Evolutionary conservation across 345 rosid genomes (phyloP).

Genomic region (Eucalyptus cladocalyx): DNA sequence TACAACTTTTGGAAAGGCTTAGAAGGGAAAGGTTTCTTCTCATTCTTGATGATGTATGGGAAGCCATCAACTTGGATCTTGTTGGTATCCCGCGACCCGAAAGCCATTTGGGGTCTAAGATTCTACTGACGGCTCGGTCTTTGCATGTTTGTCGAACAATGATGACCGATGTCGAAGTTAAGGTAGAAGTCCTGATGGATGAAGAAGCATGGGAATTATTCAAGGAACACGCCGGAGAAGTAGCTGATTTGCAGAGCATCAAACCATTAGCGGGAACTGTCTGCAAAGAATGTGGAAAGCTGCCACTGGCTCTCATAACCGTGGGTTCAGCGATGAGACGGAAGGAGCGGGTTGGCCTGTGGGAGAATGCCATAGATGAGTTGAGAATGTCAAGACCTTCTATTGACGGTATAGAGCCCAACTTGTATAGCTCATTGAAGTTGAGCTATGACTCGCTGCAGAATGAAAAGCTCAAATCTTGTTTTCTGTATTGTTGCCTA

Average conservation of each 20-base stretch:
- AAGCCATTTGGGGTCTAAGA: neutral
- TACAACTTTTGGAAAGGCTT: no score
- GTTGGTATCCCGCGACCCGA: no score
- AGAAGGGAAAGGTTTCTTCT: no score
- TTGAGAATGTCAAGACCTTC: conserved; percentile 13
- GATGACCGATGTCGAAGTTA: conserved; percentile 1
- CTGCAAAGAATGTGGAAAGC: conserved; percentile 21
- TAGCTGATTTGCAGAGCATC: neutral
- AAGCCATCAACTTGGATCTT: no score
- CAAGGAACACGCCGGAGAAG: neutral
- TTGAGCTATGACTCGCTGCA: conserved; percentile 20
- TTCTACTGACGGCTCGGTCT: conserved; percentile 5
- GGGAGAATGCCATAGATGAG: conserved; percentile 23
- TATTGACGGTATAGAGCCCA: conserved; percentile 7
- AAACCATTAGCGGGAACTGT: conserved; percentile 10
- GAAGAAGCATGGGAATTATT: conserved; percentile 16
- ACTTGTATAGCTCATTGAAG: conserved; percentile 19
- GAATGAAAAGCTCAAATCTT: conserved; percentile 4
- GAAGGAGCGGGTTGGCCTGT: conserved; percentile 2
- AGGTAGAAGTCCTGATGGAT: neutral
- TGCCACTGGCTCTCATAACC: conserved; percentile 41
- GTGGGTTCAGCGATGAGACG: conserved; percentile 25
- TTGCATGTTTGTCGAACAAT: conserved; percentile 1
- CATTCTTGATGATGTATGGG: no score
- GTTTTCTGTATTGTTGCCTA: conserved; percentile 32